phyloP scores from a whole-genome alignment of 768 basidiomycete genomes.

The Amylocystis lapponica region DNA sequence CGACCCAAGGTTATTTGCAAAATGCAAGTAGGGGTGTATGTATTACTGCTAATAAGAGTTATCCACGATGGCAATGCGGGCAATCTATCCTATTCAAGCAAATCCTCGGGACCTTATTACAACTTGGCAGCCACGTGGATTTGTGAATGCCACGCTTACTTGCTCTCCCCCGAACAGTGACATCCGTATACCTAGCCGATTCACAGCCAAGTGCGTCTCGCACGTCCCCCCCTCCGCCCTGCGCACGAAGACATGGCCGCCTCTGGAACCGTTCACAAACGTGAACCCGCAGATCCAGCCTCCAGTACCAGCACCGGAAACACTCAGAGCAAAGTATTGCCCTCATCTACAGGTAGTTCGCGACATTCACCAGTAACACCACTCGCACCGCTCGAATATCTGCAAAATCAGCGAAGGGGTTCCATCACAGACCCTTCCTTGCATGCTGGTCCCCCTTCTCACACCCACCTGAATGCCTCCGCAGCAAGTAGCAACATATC shows the following conservation, averaged over 20 bases:
- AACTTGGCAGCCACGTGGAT: constrained; percentile 6
- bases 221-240: no score
- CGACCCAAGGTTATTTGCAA: no score
- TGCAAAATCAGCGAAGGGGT: constrained; percentile 77
- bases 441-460: constrained; percentile 42
- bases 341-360: no score
- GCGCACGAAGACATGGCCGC: no score
- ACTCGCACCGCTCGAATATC: constrained; percentile 70
- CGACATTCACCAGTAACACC: constrained; percentile 52
- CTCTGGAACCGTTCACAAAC: no score
- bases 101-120: neutral
- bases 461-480: constrained; percentile 10
- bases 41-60: no score
- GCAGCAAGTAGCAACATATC: constrained; percentile 14
- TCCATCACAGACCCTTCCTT: constrained; percentile 82
- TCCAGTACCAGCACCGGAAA: constrained; percentile 5
- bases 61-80: no score
- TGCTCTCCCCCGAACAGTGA: constrained; percentile 9
- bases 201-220: no score
- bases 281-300: no score
- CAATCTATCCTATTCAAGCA: constrained; percentile 4
- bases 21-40: no score
- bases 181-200: constrained; percentile 7
- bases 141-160: constrained; percentile 8
- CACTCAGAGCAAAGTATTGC: constrained; percentile 16